Percentiles rank a stretch among this genome's conserved stretches.
phyloP scores from a whole-genome alignment of 306 rosid species.

The Leucaena leucocephala region DNA sequence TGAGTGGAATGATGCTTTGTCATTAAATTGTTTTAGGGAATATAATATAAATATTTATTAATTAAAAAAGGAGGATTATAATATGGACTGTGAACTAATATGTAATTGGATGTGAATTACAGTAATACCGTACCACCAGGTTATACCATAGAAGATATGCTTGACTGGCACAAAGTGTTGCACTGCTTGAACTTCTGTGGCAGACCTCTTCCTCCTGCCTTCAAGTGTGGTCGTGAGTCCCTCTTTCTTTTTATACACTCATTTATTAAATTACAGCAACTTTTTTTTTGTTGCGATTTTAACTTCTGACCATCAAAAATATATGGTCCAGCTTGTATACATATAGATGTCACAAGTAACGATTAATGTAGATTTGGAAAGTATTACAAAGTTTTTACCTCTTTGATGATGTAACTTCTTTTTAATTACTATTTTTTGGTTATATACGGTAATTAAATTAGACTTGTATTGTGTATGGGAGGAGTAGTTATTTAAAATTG shows the following conservation, averaged over 20 bases:
- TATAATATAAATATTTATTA: no score
- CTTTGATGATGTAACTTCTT: not conserved
- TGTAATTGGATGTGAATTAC: not conserved
- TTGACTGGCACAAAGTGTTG: conserved; percentile 41
- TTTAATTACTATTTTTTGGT: not conserved
- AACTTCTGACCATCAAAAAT: not conserved
- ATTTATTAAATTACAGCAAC: not conserved
- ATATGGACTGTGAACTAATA: no score
- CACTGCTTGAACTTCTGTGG: conserved; percentile 39
- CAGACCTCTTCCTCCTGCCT: conserved; percentile 38
- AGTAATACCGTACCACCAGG: conserved; percentile 28
- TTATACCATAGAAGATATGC: conserved; percentile 26
- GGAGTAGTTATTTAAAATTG: not conserved
- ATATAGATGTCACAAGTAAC: no score
- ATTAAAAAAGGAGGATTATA: no score
- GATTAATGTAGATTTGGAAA: not conserved
- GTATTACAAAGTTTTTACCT: not conserved
- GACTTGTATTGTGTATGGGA: not conserved
- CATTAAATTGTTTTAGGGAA: not conserved
- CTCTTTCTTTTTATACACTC: not conserved
- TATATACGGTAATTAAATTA: not conserved
- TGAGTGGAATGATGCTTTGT: not conserved
- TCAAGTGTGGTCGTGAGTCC: conserved; percentile 51
- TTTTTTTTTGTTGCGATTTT: no score
- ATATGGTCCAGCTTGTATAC: not conserved